These are phyloP conservation scores for Botrytis galanthina DNA, from an alignment of 2,329 filamentous ascomycete genomes.

Conservation along the genomic window DNA sequence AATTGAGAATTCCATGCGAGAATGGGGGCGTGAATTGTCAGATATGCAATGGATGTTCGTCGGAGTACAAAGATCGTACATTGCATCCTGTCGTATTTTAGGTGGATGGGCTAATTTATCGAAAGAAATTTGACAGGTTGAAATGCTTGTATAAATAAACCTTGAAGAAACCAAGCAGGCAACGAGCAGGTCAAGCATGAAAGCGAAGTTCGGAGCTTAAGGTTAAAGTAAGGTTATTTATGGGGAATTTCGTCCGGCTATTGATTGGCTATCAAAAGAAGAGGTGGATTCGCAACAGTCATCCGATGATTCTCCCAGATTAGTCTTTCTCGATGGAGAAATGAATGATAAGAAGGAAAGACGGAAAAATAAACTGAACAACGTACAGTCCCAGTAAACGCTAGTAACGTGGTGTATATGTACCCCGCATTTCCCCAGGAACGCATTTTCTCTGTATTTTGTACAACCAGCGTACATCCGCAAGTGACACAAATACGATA, in stretches of 20 bases:
- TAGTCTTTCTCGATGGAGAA: neutral
- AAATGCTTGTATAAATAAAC: neutral
- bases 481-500: neutral
- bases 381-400: neutral
- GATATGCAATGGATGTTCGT: neutral
- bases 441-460: neutral
- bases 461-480: neutral
- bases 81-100: neutral
- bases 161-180: neutral
- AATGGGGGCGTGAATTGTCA: slow-evolving; percentile 2
- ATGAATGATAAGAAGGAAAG: too few species aligned
- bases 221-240: neutral
- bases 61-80: neutral
- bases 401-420: neutral
- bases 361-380: neutral
- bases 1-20: neutral
- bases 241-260: neutral
- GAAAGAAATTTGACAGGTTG: neutral
- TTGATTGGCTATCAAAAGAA: too few species aligned
- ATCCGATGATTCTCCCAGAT: neutral
- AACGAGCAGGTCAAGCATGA: neutral
- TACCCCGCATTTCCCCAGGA: slow-evolving; percentile 6
- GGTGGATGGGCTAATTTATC: neutral
- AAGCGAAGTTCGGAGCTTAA: neutral
- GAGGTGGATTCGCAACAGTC: neutral